Evolutionary conservation across 2,329 filamentous ascomycete species (phyloP).

Genomic region (Stenocarpella maydis): DNA sequence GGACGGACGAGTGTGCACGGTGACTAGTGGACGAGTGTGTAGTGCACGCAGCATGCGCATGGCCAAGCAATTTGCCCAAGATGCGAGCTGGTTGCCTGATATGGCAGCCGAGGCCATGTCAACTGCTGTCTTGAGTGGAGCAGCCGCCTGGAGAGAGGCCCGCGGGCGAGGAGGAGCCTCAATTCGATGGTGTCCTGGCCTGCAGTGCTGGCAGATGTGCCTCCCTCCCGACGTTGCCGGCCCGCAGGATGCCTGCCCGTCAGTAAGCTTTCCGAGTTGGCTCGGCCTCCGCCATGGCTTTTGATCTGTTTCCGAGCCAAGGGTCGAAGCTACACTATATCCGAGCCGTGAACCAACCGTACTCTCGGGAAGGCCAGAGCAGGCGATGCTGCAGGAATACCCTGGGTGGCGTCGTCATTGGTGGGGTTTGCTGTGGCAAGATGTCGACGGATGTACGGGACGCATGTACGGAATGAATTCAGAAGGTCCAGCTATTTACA

Average conservation of each 20-base stretch:
- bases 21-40: background rate
- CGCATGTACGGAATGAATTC: background rate
- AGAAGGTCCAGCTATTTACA: background rate
- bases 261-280: conserved; percentile 5
- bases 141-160: background rate
- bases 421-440: background rate
- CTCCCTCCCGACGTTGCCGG: background rate
- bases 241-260: conserved; percentile 6
- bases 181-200: background rate
- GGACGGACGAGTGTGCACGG: too few relatives aligned
- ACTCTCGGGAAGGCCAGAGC: conserved; percentile 2
- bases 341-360: conserved; percentile 5
- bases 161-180: background rate
- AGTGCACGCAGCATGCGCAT: background rate
- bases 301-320: background rate
- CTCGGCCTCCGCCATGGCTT: background rate
- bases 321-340: background rate
- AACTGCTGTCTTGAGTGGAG: background rate
- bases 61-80: background rate
- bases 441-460: background rate
- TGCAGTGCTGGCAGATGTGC: background rate
- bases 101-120: background rate
- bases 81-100: background rate
- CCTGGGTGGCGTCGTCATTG: background rate
- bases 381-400: background rate